A percentile compares a stretch with the other conserved stretches of the same genome.
Evolutionary conservation across 192 early-diverging fungal species (phyloP).

Genomic region (Umbelopsis sp.): DNA sequence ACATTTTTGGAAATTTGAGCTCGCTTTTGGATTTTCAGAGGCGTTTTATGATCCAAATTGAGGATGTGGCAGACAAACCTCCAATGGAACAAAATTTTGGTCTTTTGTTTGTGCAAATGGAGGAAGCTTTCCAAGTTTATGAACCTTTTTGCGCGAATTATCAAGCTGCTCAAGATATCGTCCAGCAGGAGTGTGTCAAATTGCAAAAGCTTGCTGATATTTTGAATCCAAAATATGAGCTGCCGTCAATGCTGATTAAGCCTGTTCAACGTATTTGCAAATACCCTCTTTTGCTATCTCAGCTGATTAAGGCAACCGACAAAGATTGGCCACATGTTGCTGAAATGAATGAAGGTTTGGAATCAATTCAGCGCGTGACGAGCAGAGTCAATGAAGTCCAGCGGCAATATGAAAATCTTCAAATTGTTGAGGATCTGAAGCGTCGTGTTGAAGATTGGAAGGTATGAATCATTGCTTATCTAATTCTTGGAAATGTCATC

Average conservation of each 20-base stretch:
- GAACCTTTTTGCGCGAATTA: conserved; percentile 95
- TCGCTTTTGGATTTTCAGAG: conserved; percentile 96
- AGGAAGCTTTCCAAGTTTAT: conserved; percentile 83
- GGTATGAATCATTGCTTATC: background rate
- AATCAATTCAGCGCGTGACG: conserved; percentile 82
- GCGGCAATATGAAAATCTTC: conserved; percentile 86
- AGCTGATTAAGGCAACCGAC: conserved; percentile 68
- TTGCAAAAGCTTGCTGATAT: conserved; percentile 65
- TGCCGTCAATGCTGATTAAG: conserved; percentile 94
- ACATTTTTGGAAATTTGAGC: conserved; percentile 92
- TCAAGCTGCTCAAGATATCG: conserved; percentile 71
- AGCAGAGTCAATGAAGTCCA: conserved; percentile 91
- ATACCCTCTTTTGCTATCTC: conserved; percentile 90
- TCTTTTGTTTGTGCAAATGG: conserved; percentile 79
- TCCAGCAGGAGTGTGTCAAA: conserved; percentile 63
- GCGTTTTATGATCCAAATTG: conserved; percentile 89
- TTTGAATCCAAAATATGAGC: conserved; percentile 83
- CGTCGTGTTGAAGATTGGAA: conserved; percentile 92
- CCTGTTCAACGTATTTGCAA: conserved; percentile 98
- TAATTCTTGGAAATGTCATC: background rate
- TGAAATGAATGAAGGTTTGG: conserved; percentile 74
- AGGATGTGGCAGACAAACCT: conserved; percentile 71
- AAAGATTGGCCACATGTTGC: conserved; percentile 55
- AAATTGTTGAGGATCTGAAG: conserved; percentile 78
- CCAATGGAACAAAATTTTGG: conserved; percentile 89